These are phyloP conservation scores for Coleophoma cylindrospora DNA, from an alignment of 2,329 filamentous ascomycete genomes.

Conservation along the genomic window DNA sequence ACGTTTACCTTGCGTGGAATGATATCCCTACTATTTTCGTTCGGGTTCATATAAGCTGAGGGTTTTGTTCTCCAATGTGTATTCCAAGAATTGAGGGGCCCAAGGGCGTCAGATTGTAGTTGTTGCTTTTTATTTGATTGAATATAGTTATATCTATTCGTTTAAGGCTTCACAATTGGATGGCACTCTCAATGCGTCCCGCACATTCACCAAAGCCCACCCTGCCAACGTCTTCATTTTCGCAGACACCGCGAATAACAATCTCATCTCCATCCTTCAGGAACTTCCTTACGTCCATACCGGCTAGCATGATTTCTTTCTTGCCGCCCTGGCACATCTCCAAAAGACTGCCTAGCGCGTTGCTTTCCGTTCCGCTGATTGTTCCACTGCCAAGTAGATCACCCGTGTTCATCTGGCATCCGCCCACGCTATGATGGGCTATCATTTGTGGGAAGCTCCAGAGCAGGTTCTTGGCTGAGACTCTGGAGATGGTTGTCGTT, in stretches of 20 bases:
- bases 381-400: slow-evolving; percentile 77
- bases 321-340: slow-evolving; percentile 71
- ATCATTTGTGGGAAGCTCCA: slow-evolving; percentile 84
- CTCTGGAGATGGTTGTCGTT: slow-evolving; percentile 53
- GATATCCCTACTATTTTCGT: no score
- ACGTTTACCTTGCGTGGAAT: no score
- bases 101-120: no score
- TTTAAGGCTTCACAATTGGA: neutral
- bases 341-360: slow-evolving; percentile 62
- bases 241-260: slow-evolving; percentile 60
- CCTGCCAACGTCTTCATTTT: slow-evolving; percentile 53
- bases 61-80: no score
- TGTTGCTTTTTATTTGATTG: no score
- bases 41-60: no score
- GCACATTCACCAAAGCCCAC: slow-evolving; percentile 74
- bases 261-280: slow-evolving; percentile 71
- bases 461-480: slow-evolving; percentile 62
- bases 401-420: slow-evolving; percentile 68
- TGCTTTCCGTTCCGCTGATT: slow-evolving; percentile 56
- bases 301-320: slow-evolving; percentile 51
- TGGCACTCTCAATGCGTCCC: slow-evolving; percentile 46
- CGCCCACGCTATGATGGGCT: slow-evolving; percentile 71
- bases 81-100: no score
- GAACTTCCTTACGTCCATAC: slow-evolving; percentile 65
- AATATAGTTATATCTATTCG: neutral